Base-by-base conservation (phyloP, 768 basidiomycete species). In the Termitomyces sp. region DNA sequence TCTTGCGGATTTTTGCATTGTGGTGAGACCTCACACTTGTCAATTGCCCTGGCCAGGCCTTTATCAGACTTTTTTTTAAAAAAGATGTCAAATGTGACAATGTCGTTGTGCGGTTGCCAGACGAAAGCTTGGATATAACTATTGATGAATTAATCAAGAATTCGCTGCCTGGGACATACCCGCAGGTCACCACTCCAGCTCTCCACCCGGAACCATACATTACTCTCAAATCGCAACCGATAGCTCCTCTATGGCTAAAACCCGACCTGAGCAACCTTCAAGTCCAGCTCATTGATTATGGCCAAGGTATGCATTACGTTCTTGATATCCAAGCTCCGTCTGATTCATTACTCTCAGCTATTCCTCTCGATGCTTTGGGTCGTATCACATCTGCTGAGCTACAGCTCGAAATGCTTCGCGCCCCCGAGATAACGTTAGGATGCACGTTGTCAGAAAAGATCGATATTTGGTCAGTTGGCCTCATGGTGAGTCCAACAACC, bases 381-480 rank as follows among this genome's bases (percentile, higher is more conserved):
- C 2, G 29, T 13, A 4, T 7, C 7, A 31, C 18, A 8, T 37
- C 41, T 12, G 42, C 48, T 1, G 8, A 32, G 20, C 13, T 57
- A 13, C 48, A 50, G 10, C 22, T 44, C 22, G 29, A 57, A 5
- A 31, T 43, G n/a, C 13, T 50, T 7, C 56, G 48, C 10, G 13
- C 48, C 12, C 48, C 48, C 5, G 48, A 50, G 39, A 26, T 48
- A 31, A 57, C 41, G 14, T 20, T 50, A 14, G 56, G 56, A 41
- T 32, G 20, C 18, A 27, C 8, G 18, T 18, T 51, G 13, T 57
- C 56, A 5, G 31, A 57, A 51, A 43, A 41, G 31, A 51, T 57
- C 4, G 56, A 57, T 20, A 51, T 57, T 8, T 57, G 56, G 49
- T 49, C 56, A 0, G 48, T 57, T 27, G 56, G 49, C 0, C 47